Conservation (phyloP, 2,329 filamentous ascomycete genomes). For the Zalaria sp. region DNA sequence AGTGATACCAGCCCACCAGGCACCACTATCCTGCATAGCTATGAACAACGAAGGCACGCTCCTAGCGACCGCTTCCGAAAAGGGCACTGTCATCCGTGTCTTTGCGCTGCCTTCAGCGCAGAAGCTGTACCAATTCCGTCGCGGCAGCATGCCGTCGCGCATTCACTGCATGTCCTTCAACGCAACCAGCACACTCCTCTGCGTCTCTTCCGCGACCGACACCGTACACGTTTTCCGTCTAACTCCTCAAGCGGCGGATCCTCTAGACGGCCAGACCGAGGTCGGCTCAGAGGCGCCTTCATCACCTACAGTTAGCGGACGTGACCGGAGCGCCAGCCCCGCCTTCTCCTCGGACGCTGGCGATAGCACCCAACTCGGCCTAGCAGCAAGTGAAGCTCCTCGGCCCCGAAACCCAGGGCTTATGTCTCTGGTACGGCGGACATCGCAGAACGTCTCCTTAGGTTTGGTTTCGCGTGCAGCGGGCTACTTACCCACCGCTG, state of each 20-base stretch:
- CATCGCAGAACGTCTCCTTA: slow-evolving; percentile 84
- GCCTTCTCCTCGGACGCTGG: slow-evolving; percentile 13
- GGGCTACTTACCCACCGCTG: slow-evolving; percentile 81
- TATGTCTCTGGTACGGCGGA: slow-evolving; percentile 81
- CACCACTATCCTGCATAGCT: slow-evolving; percentile 77
- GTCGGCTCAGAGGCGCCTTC: slow-evolving; percentile 6
- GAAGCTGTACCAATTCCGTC: slow-evolving; percentile 90
- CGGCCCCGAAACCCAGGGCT: slow-evolving; percentile 53
- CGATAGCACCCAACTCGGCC: slow-evolving; percentile 26
- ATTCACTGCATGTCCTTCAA: slow-evolving; percentile 99
- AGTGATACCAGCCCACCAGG: slow-evolving; percentile 87
- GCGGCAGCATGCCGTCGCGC: slow-evolving; percentile 85
- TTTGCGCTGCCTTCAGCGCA: slow-evolving; percentile 84
- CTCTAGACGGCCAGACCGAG: background rate
- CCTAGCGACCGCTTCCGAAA: slow-evolving; percentile 89
- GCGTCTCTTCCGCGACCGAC: slow-evolving; percentile 90
- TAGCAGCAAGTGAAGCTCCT: slow-evolving; percentile 9
- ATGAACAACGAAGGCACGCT: slow-evolving; percentile 87
- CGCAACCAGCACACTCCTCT: slow-evolving; percentile 78
- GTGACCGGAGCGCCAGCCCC: slow-evolving; percentile 28
- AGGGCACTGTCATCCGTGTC: slow-evolving; percentile 91
- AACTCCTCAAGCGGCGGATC: slow-evolving; percentile 20
- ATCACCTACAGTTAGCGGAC: slow-evolving; percentile 11
- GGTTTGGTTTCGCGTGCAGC: slow-evolving; percentile 80
- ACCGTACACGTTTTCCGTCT: slow-evolving; percentile 95